A percentile compares a stretch with the other conserved stretches of the same genome.
Conservation (phyloP, 805 yeast species). For the Yarrowia bubula region DNA sequence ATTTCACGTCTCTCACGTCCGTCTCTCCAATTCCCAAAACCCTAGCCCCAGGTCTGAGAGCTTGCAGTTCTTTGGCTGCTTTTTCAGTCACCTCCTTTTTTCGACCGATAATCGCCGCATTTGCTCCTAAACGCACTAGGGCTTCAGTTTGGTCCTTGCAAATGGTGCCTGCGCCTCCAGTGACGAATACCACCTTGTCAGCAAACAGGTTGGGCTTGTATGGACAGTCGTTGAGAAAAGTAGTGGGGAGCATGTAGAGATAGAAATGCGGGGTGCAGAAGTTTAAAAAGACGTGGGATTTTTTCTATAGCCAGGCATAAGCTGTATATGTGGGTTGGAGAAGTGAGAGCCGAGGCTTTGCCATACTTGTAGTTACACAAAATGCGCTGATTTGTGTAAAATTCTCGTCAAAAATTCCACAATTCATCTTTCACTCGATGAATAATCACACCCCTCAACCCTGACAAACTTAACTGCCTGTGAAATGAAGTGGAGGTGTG, state of each 20-base stretch:
- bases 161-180: slow-evolving; percentile 96
- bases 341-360: no score
- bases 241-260: neutral
- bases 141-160: slow-evolving; percentile 90
- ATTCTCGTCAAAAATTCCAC: no score
- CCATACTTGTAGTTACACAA: no score
- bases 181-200: slow-evolving; percentile 83
- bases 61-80: slow-evolving; percentile 64
- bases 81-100: slow-evolving; percentile 59
- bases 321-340: no score
- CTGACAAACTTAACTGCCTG: no score
- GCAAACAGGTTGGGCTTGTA: slow-evolving; percentile 63
- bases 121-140: slow-evolving; percentile 75
- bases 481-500: neutral
- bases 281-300: neutral
- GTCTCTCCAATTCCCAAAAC: slow-evolving; percentile 70
- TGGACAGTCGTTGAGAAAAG: slow-evolving; percentile 30
- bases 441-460: no score
- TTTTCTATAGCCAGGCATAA: no score
- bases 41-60: slow-evolving; percentile 55
- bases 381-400: no score
- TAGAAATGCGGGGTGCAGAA: neutral
- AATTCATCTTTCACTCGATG: no score
- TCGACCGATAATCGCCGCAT: slow-evolving; percentile 83
- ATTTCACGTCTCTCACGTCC: slow-evolving; percentile 71